Conservation (phyloP, 1,139 yeast species). For the Saccharomycopsis hybrid region DNA sequence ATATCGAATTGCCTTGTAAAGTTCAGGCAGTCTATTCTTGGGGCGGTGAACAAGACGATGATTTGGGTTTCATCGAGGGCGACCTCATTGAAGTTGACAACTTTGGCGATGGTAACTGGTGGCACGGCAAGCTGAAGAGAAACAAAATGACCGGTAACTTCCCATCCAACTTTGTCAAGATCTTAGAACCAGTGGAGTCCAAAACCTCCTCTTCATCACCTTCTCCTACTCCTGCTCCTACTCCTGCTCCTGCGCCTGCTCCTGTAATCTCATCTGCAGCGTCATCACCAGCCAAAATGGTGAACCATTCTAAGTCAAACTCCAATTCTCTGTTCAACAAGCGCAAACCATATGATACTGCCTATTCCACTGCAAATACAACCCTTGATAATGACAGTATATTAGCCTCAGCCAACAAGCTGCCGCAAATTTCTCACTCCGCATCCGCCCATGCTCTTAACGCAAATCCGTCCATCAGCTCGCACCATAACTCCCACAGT, state of each 20-base stretch:
- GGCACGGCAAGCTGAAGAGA: slow-evolving; percentile 77
- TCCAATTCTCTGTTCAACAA: no score
- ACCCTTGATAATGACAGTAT: background rate
- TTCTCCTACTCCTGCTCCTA: background rate
- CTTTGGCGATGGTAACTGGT: slow-evolving; percentile 86
- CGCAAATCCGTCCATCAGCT: background rate
- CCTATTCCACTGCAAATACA: slow-evolving; percentile 3
- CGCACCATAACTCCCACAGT: background rate
- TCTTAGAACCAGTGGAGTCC: slow-evolving; percentile 31
- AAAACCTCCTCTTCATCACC: background rate
- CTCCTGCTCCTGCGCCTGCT: background rate
- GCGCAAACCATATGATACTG: no score
- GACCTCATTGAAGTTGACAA: slow-evolving; percentile 80
- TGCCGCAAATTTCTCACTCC: slow-evolving; percentile 1
- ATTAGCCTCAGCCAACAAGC: background rate
- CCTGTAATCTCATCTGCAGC: background rate
- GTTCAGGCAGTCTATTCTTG: slow-evolving; percentile 80
- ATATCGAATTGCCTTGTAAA: slow-evolving; percentile 49
- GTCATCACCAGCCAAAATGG: background rate
- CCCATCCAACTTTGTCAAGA: slow-evolving; percentile 80
- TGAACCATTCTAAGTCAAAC: slow-evolving; percentile 10
- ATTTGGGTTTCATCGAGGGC: slow-evolving; percentile 89
- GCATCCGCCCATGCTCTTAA: background rate
- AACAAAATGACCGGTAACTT: slow-evolving; percentile 81
- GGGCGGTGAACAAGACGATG: slow-evolving; percentile 85